phyloP scores from a whole-genome alignment of 352 stramenopile genomes.

The Pythium folliculosum region DNA sequence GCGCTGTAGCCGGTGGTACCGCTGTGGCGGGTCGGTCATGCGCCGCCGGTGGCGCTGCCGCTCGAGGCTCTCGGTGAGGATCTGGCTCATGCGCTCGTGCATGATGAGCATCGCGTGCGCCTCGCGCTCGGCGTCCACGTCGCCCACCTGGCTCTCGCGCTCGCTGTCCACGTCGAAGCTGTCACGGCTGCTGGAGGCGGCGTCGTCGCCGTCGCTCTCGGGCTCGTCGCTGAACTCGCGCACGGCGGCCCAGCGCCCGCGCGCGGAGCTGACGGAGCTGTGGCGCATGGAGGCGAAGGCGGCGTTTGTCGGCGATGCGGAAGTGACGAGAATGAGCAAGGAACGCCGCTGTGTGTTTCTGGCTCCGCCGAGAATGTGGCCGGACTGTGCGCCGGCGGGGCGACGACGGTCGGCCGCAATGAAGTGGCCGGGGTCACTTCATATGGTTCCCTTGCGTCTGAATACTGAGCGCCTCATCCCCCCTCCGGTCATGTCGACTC shows the following conservation, averaged over 20 bases:
- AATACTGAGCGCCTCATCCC: too few relatives aligned
- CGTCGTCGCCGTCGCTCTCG: not conserved
- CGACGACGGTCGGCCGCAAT: too few relatives aligned
- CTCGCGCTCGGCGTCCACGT: constrained; percentile 9
- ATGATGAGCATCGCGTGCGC: not conserved
- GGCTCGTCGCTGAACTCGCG: constrained; percentile 1
- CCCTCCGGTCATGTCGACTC: too few relatives aligned
- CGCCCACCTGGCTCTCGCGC: not conserved
- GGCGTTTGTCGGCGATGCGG: not conserved
- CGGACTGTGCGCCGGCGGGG: too few relatives aligned
- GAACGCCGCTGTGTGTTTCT: not conserved
- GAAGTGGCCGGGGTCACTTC: not conserved
- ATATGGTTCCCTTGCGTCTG: not conserved
- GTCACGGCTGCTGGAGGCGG: not conserved
- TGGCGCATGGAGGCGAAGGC: not conserved
- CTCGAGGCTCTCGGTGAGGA: not conserved
- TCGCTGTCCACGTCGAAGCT: constrained; percentile 13
- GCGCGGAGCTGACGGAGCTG: not conserved
- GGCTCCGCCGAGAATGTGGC: not conserved
- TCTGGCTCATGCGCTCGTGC: constrained; percentile 1
- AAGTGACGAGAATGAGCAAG: not conserved
- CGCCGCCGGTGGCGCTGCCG: constrained; percentile 2
- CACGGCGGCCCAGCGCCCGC: not conserved
- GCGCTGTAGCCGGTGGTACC: not conserved
- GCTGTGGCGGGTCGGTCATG: constrained; percentile 1